A percentile compares a stretch with the other conserved stretches of the same genome.
Evolutionary conservation across 225 moss, liverwort and hornwort genomes (phyloP).

Genomic region (Sphagnum tenellum): DNA sequence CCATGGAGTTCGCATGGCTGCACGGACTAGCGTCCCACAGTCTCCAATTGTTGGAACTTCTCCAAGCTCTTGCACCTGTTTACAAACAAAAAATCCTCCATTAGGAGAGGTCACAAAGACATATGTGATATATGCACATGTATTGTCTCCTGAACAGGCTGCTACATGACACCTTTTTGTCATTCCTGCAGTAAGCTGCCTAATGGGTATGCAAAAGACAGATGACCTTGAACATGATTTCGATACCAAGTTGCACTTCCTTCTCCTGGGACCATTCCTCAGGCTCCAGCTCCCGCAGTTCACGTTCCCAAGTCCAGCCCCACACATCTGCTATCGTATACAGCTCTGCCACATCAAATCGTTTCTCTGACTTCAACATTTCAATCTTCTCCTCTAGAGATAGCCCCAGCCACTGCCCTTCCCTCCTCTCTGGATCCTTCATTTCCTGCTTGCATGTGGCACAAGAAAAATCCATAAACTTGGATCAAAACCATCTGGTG

Average conservation of each 20-base stretch:
- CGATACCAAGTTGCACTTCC: conserved; percentile 91
- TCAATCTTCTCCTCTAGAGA: conserved; percentile 80
- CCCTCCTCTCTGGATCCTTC: conserved; percentile 36
- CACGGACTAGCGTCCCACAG: conserved; percentile 83
- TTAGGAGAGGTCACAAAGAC: too few species aligned
- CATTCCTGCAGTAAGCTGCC: neutral
- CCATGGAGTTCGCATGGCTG: conserved; percentile 92
- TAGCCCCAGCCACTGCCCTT: conserved; percentile 73
- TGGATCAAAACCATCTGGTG: too few species aligned
- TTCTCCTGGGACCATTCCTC: conserved; percentile 87
- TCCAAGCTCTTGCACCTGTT: conserved; percentile 79
- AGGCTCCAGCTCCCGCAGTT: conserved; percentile 64
- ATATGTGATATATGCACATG: too few species aligned
- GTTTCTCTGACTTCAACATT: conserved; percentile 62
- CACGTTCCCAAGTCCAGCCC: conserved; percentile 98
- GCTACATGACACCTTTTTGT: too few species aligned
- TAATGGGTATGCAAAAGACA: too few species aligned
- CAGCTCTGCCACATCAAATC: conserved; percentile 63
- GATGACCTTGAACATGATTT: conserved; percentile 87
- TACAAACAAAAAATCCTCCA: neutral
- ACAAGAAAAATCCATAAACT: too few species aligned
- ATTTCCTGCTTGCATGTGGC: conserved; percentile 25
- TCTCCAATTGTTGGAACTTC: conserved; percentile 81
- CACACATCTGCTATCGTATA: conserved; percentile 97
- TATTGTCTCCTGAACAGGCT: too few species aligned